phyloP scores from a whole-genome alignment of 2,329 filamentous ascomycete species.

The Cytospora leucostoma region DNA sequence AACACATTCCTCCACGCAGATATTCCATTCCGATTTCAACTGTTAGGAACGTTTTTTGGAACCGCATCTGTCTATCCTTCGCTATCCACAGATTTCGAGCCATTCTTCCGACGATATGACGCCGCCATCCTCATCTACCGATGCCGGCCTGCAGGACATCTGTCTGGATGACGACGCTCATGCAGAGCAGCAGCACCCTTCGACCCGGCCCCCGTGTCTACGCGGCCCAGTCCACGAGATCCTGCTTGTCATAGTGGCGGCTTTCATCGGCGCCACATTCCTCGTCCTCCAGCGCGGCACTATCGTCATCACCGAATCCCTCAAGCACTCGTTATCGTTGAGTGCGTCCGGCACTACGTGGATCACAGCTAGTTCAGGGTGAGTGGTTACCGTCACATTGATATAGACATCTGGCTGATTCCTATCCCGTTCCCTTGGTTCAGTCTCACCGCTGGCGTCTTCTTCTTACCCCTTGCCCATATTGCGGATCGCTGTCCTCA shows the following conservation, averaged over 20 bases:
- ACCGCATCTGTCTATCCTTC: background rate
- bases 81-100: background rate
- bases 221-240: constrained; percentile 9
- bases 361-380: constrained; percentile 15
- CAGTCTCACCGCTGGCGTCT: constrained; percentile 10
- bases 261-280: constrained; percentile 9
- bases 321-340: constrained; percentile 14
- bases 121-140: background rate
- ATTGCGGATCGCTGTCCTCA: constrained; percentile 2
- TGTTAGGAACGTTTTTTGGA: background rate
- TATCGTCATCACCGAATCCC: constrained; percentile 12
- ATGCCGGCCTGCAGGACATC: constrained; percentile 7
- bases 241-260: constrained; percentile 7
- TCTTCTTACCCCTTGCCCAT: constrained; percentile 9
- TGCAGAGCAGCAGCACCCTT: background rate
- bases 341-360: constrained; percentile 3
- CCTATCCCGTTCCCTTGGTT: background rate
- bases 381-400: background rate
- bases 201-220: constrained; percentile 1
- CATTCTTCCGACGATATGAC: constrained; percentile 1
- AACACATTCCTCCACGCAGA: background rate
- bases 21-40: background rate
- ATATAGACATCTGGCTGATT: background rate
- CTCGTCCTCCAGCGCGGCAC: constrained; percentile 2
- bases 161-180: constrained; percentile 8